Conservation (phyloP, 1,139 yeast genomes). For the Nakaseomyces nivariensis region DNA sequence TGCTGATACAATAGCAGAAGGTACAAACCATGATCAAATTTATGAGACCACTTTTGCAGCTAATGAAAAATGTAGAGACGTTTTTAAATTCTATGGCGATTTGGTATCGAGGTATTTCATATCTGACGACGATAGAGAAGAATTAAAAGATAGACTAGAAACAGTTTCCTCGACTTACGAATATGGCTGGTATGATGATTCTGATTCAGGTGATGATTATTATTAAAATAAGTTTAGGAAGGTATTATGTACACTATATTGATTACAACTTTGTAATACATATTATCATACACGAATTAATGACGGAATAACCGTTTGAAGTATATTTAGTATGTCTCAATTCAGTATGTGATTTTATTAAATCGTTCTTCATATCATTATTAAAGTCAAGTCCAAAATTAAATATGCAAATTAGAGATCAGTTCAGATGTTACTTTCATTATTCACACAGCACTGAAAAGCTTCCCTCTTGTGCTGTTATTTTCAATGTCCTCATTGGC, state of each 20-base stretch:
- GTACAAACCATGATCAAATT: conserved; percentile 6
- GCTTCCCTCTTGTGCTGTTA: conserved; percentile 19
- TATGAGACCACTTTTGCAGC: conserved; percentile 6
- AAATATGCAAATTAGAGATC: conserved; percentile 1
- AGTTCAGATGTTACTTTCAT: not conserved
- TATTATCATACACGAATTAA: not conserved
- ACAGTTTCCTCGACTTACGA: conserved; percentile 44
- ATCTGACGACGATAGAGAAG: conserved; percentile 55
- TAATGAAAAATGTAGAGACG: conserved; percentile 31
- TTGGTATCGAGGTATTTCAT: conserved; percentile 36
- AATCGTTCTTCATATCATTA: not conserved
- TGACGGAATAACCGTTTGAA: not conserved
- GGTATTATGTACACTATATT: not conserved
- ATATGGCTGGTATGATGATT: conserved; percentile 46
- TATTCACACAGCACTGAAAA: conserved; percentile 7
- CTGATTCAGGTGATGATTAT: conserved; percentile 29
- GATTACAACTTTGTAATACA: not conserved
- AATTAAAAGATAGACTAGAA: conserved; percentile 48
- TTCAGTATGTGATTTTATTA: not conserved
- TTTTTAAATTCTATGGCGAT: conserved; percentile 40
- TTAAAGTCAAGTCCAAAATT: not conserved
- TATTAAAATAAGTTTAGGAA: not conserved
- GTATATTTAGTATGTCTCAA: not conserved
- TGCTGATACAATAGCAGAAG: conserved; percentile 1
- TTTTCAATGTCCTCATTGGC: conserved; percentile 22